Conservation (phyloP, 192 early-diverging fungal genomes). For the Umbelopsis vinacea region DNA sequence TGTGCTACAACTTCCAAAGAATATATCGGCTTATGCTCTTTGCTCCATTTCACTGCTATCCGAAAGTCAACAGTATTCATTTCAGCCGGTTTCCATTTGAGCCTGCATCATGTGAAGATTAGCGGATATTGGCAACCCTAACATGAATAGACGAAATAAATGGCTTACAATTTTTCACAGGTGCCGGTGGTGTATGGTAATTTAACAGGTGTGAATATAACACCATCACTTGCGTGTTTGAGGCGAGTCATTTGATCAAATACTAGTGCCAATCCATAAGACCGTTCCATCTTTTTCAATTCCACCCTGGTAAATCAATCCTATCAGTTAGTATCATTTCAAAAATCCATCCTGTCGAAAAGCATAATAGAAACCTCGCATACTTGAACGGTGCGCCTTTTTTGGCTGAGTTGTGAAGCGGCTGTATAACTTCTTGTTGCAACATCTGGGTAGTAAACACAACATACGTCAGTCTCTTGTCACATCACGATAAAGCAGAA, state of each 20-base stretch:
- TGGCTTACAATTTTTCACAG: conserved; percentile 57
- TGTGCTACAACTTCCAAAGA: conserved; percentile 47
- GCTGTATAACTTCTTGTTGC: conserved; percentile 64
- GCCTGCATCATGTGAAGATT: conserved; percentile 36
- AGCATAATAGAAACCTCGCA: not conserved
- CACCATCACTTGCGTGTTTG: conserved; percentile 70
- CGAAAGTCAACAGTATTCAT: conserved; percentile 57
- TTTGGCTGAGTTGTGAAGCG: conserved; percentile 52
- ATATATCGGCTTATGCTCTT: conserved; percentile 56
- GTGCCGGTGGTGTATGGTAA: conserved; percentile 57
- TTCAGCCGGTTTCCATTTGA: conserved; percentile 67
- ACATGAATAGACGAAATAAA: not conserved
- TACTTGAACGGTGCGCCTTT: conserved; percentile 66
- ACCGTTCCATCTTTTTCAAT: conserved; percentile 60
- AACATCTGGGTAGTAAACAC: conserved; percentile 53
- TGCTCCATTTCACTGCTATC: conserved; percentile 54
- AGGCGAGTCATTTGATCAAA: conserved; percentile 67
- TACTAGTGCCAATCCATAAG: conserved; percentile 58
- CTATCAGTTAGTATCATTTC: not conserved
- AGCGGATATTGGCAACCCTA: not conserved
- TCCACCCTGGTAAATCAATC: conserved; percentile 45
- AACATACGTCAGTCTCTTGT: not conserved
- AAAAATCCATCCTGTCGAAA: not conserved
- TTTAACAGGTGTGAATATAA: conserved; percentile 72
- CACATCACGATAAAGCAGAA: not conserved